These are phyloP conservation scores for Trebouxiophyceae sp. DNA, from an alignment of 163 green algal genomes.

Conservation along the genomic window DNA sequence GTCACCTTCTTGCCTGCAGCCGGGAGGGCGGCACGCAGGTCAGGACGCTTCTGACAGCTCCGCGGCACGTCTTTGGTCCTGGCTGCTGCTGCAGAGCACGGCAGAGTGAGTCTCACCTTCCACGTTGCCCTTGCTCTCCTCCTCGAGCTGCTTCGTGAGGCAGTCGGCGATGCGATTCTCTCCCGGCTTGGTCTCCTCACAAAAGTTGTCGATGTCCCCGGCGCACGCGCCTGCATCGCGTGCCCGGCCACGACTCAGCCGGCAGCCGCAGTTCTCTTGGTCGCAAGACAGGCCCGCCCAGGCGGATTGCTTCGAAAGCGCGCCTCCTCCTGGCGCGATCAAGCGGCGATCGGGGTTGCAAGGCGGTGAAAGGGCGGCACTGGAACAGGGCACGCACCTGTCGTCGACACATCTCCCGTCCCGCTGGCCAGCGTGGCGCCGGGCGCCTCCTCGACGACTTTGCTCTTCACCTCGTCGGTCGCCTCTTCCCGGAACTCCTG, in stretches of 20 bases:
- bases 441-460: conserved; percentile 23
- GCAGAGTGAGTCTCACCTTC: no score
- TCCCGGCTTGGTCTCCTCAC: conserved; percentile 37
- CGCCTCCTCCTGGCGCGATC: not conserved
- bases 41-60: not conserved
- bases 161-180: conserved; percentile 52
- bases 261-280: not conserved
- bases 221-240: conserved; percentile 20
- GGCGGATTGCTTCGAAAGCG: not conserved
- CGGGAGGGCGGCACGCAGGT: not conserved
- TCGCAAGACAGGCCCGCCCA: not conserved
- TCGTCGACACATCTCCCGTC: conserved; percentile 26
- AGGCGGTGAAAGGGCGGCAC: no score
- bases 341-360: not conserved
- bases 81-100: no score
- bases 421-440: conserved; percentile 16
- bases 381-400: conserved; percentile 4
- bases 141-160: conserved; percentile 35
- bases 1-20: conserved; percentile 20
- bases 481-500: conserved; percentile 5
- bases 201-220: conserved; percentile 25
- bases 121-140: conserved; percentile 29
- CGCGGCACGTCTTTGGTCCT: no score
- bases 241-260: not conserved
- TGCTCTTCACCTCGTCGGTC: conserved; percentile 2